Evolutionary conservation across 345 rosid genomes (phyloP), one percentile per base, ranked within the genome.

Genomic region (Euclidium syriacum): DNA sequence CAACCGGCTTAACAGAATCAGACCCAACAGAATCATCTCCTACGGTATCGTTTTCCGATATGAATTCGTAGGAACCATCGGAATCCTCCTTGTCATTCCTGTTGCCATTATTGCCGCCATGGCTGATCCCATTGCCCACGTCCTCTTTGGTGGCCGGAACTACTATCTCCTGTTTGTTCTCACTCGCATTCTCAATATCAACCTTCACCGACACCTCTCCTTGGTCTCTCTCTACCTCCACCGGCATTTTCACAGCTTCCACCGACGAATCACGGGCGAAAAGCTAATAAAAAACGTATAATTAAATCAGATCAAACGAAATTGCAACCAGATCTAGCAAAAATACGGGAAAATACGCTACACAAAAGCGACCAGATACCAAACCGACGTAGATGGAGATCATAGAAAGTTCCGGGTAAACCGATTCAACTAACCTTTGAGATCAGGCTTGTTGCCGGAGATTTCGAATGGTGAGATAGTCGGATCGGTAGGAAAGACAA

Each of bases 221-320:
- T 58, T 57, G 68, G 42, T 69, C 78, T 52, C 55, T 73, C 56
- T 73, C 80, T 23, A 68, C 77, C 72, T 81, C 91, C 67, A 72
- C 79, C 68, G 79, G 70, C 91, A 85, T 85, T 67, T 54, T 70
- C 51, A 8, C 59, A 47, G 35, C 62, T 72, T 59, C 50, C 74
- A 69, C 74, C 57, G 68, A 62, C 60, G 53, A 42, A 64, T 56
- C 58, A 63, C 26, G 63, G 36, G 46, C 36, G 30, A 6, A n/a
- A 42, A 25, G 40, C 61, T 30, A 52, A 52, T 11, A 9, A 70
- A 43, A 70, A 4, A 42, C 62, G 49, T 19, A 36, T 0, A 36
- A 20, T 42, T 19, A 46, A 18, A 27, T 65, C 62, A 65, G 72
- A 72, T 65, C 76, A 72, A 42, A 65, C 41, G 35, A 36, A 59